A percentile compares a stretch with the other conserved stretches of the same genome.
Evolutionary conservation across 768 basidiomycete genomes (phyloP).

Genomic region (Chalciporus chontae): DNA sequence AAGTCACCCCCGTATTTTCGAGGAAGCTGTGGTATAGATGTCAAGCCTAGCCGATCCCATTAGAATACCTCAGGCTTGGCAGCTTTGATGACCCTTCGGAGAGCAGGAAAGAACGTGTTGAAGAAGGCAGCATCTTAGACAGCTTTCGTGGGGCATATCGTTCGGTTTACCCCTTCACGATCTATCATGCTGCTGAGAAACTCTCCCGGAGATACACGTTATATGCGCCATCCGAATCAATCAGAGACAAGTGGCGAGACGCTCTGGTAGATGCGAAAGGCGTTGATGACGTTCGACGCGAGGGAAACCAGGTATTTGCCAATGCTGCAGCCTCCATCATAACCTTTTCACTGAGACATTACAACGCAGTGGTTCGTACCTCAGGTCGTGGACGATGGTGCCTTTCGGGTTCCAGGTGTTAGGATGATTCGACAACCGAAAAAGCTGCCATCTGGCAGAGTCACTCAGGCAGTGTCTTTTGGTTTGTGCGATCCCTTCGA

Average conservation of each 20-base stretch:
- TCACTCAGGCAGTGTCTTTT: slow-evolving; percentile 59
- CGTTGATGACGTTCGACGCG: slow-evolving; percentile 60
- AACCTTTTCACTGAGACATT: slow-evolving; percentile 6
- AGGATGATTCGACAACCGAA: slow-evolving; percentile 31
- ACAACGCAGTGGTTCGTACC: slow-evolving; percentile 61
- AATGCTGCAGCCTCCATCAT: background rate
- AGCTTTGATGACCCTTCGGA: slow-evolving; percentile 60
- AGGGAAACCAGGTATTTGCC: slow-evolving; percentile 63
- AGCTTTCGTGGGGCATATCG: slow-evolving; percentile 49
- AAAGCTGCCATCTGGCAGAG: slow-evolving; percentile 49
- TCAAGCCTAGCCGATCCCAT: slow-evolving; percentile 62
- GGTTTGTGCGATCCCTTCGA: slow-evolving; percentile 38
- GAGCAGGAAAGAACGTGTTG: slow-evolving; percentile 56
- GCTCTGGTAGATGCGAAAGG: slow-evolving; percentile 60
- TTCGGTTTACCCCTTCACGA: slow-evolving; percentile 69
- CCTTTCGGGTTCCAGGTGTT: slow-evolving; percentile 51
- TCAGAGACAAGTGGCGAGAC: slow-evolving; percentile 61
- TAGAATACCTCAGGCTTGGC: slow-evolving; percentile 74
- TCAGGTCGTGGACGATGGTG: slow-evolving; percentile 53
- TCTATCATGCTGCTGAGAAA: slow-evolving; percentile 65
- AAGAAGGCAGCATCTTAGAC: slow-evolving; percentile 57
- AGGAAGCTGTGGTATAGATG: slow-evolving; percentile 6
- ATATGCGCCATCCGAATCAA: slow-evolving; percentile 54
- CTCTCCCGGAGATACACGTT: slow-evolving; percentile 66
- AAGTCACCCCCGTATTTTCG: slow-evolving; percentile 20